Evolutionary conservation across 495 filamentous ascomycete species (phyloP), one percentile per base, ranked within the genome.

Genomic region (Lophium mytilinum): DNA sequence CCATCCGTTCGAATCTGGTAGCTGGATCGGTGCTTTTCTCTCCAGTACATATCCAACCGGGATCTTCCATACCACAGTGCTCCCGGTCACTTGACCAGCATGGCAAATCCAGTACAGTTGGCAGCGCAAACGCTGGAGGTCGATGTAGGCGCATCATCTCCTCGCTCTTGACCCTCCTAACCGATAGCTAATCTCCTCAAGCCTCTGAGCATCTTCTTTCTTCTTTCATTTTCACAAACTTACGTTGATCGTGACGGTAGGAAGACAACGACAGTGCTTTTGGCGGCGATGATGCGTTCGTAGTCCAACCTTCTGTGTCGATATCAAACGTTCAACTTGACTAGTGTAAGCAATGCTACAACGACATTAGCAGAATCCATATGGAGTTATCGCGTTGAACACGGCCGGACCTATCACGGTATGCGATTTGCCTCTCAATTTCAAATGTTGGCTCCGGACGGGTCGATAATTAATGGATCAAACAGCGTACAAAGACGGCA

Each of bases 351-450:
- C 42, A 48, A 30, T 30, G 49, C 35, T 7, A 68, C 66, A n/a
- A 66, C 63, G 18, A 59, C 60, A 19, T 46, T 68, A 46, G 57
- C 53, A 34, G 66, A 68, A 30, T 61, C 56, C 43, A 66, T 68
- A 35, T 68, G 49, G 36, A 58, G 63, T 40, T 66, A 63, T 41
- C 53, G 63, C 21, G 35, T 57, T 37, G 66, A 69, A 50, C 61
- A 69, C 49, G 66, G 66, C 12, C 58, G 66, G 36, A 69, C 61
- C 6, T 69, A 69, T 43, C 66, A 69, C 48, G 65, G 65, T 68
- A 53, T 34, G 61, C 9, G n/a, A 33, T 37, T 30, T 30, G 24
- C 24, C 24, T 30, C 6, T 2, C 24, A 3, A 3, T 6, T 30
- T 30, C 24, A 6, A 30, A 30, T 6, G 24, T 30, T 6, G 24